Conservation (phyloP, 2,329 filamentous ascomycete genomes). For the Diaporthe velutina region DNA sequence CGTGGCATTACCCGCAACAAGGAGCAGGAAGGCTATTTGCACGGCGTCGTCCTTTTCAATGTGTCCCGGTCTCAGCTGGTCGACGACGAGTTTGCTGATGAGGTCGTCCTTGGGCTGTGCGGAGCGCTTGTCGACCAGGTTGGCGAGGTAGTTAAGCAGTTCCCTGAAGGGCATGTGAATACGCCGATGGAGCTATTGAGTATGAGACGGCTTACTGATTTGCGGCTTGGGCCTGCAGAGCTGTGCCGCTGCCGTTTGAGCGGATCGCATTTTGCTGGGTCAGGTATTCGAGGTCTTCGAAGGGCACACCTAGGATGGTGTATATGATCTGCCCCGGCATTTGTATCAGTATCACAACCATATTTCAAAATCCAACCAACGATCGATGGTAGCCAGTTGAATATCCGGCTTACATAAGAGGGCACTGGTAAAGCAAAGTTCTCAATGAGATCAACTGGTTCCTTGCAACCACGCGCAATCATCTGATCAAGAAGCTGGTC, state of each 20-base stretch:
- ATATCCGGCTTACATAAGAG: slow-evolving; percentile 55
- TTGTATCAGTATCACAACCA: not conserved
- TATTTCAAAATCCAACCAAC: not conserved
- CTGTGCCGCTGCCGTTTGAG: slow-evolving; percentile 60
- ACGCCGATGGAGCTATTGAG: not conserved
- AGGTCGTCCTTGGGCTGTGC: slow-evolving; percentile 58
- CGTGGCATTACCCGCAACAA: slow-evolving; percentile 65
- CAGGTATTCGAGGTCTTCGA: slow-evolving; percentile 59
- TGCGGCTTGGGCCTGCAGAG: slow-evolving; percentile 58
- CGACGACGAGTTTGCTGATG: slow-evolving; percentile 58
- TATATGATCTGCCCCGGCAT: slow-evolving; percentile 55
- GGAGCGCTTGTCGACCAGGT: slow-evolving; percentile 56
- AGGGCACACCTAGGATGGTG: slow-evolving; percentile 61
- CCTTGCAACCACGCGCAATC: not conserved
- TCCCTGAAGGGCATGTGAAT: slow-evolving; percentile 45
- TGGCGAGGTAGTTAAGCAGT: slow-evolving; percentile 59
- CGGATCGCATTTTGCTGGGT: slow-evolving; percentile 61
- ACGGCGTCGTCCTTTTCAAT: slow-evolving; percentile 56
- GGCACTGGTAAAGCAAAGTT: not conserved
- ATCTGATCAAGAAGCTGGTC: slow-evolving; percentile 55
- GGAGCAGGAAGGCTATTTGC: slow-evolving; percentile 62
- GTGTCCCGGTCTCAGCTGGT: slow-evolving; percentile 55
- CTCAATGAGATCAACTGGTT: not conserved
- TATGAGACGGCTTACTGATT: slow-evolving; percentile 49
- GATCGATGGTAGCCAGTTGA: not conserved